Conservation (phyloP, 768 basidiomycete genomes). For the Suillus cothurnatus region DNA sequence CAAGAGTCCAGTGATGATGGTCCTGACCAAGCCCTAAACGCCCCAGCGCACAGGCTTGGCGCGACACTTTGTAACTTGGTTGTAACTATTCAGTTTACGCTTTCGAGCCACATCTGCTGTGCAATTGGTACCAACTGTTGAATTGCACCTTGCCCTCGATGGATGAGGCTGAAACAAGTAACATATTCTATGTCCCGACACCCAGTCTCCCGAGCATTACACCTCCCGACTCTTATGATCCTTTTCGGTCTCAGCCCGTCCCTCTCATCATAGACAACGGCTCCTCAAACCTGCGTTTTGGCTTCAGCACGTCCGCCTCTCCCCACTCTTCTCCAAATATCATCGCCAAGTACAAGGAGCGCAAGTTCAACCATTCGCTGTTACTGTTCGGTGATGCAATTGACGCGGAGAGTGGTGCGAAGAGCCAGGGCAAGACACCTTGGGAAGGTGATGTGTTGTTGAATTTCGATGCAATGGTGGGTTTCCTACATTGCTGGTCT, state of each 20-base stretch:
- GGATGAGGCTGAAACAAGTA: constrained; percentile 6
- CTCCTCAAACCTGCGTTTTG: constrained; percentile 79
- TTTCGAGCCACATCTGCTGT: background rate
- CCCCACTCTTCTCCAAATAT: constrained; percentile 72
- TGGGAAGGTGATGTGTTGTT: constrained; percentile 95
- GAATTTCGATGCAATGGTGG: constrained; percentile 91
- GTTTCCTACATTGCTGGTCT: constrained; percentile 31
- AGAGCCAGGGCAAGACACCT: constrained; percentile 74
- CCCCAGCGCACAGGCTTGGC: background rate
- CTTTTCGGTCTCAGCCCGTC: constrained; percentile 49
- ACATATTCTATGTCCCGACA: constrained; percentile 20
- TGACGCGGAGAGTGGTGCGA: constrained; percentile 83
- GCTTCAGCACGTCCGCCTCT: constrained; percentile 62
- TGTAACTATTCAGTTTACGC: background rate
- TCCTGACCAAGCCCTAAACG: background rate
- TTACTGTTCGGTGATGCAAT: constrained; percentile 87
- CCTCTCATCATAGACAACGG: constrained; percentile 92
- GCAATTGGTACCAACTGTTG: background rate
- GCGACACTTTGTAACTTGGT: background rate
- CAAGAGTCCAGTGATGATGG: background rate
- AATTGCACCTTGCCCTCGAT: background rate
- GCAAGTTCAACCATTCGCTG: constrained; percentile 80
- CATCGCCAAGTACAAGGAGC: constrained; percentile 87
- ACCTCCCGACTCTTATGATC: constrained; percentile 49
- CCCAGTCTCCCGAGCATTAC: constrained; percentile 37